Evolutionary conservation across 225 moss, liverwort and hornwort genomes (phyloP), one percentile per base, ranked within the genome.

Genomic region (Ulota crispa): DNA sequence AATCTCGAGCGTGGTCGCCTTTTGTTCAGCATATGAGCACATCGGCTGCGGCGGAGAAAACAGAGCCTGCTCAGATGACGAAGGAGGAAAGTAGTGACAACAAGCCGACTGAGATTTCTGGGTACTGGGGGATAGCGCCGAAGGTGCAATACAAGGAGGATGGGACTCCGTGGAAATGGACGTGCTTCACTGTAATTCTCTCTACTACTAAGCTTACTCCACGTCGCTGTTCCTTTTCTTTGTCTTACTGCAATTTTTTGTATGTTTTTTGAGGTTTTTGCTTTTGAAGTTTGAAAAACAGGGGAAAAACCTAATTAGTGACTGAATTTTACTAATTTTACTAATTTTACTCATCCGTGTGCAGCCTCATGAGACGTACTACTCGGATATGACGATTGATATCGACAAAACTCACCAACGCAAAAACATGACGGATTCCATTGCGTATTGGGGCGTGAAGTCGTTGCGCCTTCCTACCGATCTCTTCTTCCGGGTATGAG

Each of bases 141-240:
- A 86, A 90, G 71, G 7, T 83, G 24, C 72, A 86, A 13, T 14
- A 50, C 45, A 87, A 90, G 82, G 98, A 95, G 28, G 98, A 99
- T 78, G 98, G 98, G n/a, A 85, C 91, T 6, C 84, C 87, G 19
- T 99, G 98, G 98, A 93, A 88, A 12, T 95, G 98, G 98, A 84
- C 93, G 28, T 93, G 91, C 87, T 99, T 99, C 81, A 78, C 83
- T 62, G 92, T 94, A 75, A 89, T 84, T n/a, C 19, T 28, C 16
- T 2, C 16, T 6, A 39, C 66, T 7, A 0, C 9, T 11, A n/a
- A n/a, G n/a, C n/a, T 42, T 11, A 42, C 42, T 0, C 50, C 50
- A 50, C 1, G 15, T 12, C 50, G 50, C 50, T 3, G 50, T 50
- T 1, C 16, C 11, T 12, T 43, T 43, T 43, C 43, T 43, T 43